Percentiles rank a stretch among this genome's conserved stretches.
Conservation (phyloP, 2,329 filamentous ascomycete species). For the Fusarium veterinarium region DNA sequence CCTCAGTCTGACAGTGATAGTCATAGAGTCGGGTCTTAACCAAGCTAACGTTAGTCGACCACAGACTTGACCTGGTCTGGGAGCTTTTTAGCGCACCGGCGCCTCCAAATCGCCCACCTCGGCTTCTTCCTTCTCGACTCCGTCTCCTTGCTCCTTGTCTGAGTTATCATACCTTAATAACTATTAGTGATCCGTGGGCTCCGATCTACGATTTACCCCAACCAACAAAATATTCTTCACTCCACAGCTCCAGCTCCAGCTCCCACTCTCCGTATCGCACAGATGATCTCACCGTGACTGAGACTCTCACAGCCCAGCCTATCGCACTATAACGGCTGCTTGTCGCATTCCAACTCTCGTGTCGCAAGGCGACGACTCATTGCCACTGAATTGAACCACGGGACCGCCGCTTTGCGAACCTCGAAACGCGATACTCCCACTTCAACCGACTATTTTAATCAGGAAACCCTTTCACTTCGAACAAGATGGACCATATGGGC, state of each 20-base stretch:
- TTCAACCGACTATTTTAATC: neutral
- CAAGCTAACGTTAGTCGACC: constrained; percentile 14
- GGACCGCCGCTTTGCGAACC: constrained; percentile 15
- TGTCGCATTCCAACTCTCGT: neutral
- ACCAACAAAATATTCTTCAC: constrained; percentile 29
- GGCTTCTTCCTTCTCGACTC: constrained; percentile 16
- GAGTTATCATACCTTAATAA: constrained; percentile 33
- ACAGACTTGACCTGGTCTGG: constrained; percentile 18
- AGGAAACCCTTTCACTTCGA: neutral
- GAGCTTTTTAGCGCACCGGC: constrained; percentile 26
- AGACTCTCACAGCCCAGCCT: constrained; percentile 6
- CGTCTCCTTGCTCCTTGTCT: constrained; percentile 24
- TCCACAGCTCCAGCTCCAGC: constrained; percentile 15
- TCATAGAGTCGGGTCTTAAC: constrained; percentile 22
- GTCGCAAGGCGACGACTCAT: constrained; percentile 12
- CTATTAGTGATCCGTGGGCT: constrained; percentile 29
- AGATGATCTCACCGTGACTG: constrained; percentile 9
- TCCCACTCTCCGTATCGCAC: neutral
- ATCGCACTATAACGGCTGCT: neutral
- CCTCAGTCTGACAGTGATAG: constrained; percentile 26
- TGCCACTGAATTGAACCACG: constrained; percentile 22
- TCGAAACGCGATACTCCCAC: constrained; percentile 1
- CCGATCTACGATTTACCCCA: constrained; percentile 35
- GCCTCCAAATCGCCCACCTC: constrained; percentile 6
- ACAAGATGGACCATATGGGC: constrained; percentile 60